phyloP scores from a whole-genome alignment of 345 rosid species.

The Linum tenue region DNA sequence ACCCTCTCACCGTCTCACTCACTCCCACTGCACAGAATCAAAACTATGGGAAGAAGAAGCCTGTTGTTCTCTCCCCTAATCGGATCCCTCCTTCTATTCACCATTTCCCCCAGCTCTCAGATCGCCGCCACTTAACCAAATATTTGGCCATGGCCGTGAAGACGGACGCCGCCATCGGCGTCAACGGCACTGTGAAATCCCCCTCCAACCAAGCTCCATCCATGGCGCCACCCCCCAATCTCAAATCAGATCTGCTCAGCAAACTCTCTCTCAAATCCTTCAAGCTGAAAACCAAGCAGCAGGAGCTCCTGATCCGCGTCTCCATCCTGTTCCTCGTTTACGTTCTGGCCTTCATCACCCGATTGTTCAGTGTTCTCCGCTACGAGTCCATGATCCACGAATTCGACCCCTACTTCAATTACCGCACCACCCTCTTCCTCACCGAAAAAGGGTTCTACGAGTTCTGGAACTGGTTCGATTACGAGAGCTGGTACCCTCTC shows the following conservation, averaged over 20 bases:
- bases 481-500: conserved; percentile 93
- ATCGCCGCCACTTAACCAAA: too few species aligned
- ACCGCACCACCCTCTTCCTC: conserved; percentile 71
- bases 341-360: conserved; percentile 70
- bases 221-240: conserved; percentile 3
- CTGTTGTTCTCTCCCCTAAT: too few species aligned
- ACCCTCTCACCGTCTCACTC: too few species aligned
- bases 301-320: conserved; percentile 77
- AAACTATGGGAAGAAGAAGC: too few species aligned
- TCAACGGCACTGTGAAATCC: conserved; percentile 7
- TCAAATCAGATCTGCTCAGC: conserved; percentile 40
- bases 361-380: conserved; percentile 84
- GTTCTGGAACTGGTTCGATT: conserved; percentile 99
- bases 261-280: conserved; percentile 36
- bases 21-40: too few species aligned
- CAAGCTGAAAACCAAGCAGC: conserved; percentile 77
- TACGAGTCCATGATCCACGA: conserved; percentile 98
- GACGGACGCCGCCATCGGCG: too few species aligned
- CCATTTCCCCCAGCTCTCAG: too few species aligned
- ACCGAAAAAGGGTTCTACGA: conserved; percentile 87
- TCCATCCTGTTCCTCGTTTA: conserved; percentile 71
- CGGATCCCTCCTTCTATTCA: too few species aligned
- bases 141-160: too few species aligned
- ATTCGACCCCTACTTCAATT: conserved; percentile 92
- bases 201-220: too few species aligned